phyloP scores from a whole-genome alignment of 257 asterid species.

The Nicotiana paniculata region DNA sequence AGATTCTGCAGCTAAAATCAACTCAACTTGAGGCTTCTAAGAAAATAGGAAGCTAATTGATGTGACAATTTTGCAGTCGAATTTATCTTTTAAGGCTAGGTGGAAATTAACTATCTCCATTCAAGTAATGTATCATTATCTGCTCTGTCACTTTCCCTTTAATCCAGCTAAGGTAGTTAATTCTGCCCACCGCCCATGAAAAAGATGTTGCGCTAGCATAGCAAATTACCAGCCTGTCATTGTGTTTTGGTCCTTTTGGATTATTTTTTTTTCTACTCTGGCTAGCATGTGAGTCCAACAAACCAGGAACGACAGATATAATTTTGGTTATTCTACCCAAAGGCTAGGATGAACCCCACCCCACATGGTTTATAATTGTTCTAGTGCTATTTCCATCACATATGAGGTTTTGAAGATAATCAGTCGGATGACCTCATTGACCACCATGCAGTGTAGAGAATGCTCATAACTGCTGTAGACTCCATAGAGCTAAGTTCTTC shows the following conservation, averaged over 20 bases:
- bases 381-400: background rate
- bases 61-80: background rate
- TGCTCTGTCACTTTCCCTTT: background rate
- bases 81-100: background rate
- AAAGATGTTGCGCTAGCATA: background rate
- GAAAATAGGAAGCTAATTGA: background rate
- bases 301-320: background rate
- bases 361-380: background rate
- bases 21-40: background rate
- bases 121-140: background rate
- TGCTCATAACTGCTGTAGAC: background rate
- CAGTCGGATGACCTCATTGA: background rate
- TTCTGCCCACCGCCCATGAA: background rate
- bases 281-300: background rate
- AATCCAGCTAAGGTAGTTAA: background rate
- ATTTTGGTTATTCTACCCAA: background rate
- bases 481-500: background rate
- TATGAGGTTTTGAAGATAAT: background rate
- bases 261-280: background rate
- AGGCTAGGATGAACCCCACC: background rate
- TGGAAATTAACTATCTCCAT: background rate
- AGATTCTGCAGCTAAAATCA: conserved; percentile 1
- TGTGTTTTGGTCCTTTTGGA: background rate
- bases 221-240: background rate
- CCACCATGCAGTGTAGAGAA: background rate